Evolutionary conservation across 441 rosid genomes (phyloP).

Genomic region (Sinapis alba): DNA sequence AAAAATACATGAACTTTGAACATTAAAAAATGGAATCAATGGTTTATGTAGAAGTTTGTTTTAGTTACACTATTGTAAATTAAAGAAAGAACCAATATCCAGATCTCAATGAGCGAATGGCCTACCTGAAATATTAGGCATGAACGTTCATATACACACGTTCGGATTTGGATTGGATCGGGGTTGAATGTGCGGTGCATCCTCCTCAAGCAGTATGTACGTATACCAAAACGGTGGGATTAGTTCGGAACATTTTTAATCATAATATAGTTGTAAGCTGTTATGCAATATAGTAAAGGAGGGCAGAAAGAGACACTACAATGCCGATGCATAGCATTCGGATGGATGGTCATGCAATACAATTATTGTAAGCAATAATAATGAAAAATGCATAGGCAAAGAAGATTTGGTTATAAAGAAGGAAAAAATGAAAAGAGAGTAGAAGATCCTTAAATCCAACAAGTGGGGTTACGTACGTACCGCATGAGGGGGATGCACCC

Average conservation of each 20-base stretch:
- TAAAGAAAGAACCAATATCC: too few relatives aligned
- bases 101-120: background rate
- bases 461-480: constrained; percentile 47
- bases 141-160: background rate
- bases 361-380: constrained; percentile 20
- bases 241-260: background rate
- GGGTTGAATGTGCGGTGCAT: background rate
- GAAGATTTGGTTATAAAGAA: background rate
- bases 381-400: constrained; percentile 8
- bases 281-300: background rate
- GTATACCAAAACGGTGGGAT: background rate
- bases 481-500: constrained; percentile 50
- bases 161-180: background rate
- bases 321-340: constrained; percentile 27
- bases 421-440: constrained; percentile 4
- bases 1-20: too few relatives aligned
- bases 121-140: background rate
- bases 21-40: too few relatives aligned
- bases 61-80: too few relatives aligned
- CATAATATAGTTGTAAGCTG: background rate
- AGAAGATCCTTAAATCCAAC: constrained; percentile 49
- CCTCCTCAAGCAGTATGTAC: background rate
- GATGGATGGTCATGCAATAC: constrained; percentile 9
- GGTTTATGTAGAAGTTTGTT: too few relatives aligned
- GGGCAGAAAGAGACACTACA: constrained; percentile 21